Evolutionary conservation across 108 stramenopile genomes (phyloP).

Genomic region (Cyclostephanos invisitatus): DNA sequence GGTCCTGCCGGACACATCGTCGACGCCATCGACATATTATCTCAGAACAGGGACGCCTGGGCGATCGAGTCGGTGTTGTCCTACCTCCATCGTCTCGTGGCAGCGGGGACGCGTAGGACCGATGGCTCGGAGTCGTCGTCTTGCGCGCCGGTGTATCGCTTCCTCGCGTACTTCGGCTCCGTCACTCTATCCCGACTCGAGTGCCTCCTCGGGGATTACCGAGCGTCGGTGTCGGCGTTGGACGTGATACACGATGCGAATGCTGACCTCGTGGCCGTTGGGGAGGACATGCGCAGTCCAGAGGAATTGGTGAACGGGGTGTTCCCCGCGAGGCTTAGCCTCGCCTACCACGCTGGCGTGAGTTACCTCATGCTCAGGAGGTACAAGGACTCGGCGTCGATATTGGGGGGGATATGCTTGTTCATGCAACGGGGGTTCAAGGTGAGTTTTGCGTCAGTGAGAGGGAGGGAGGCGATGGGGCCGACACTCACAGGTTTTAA

Average conservation of each 20-base stretch:
- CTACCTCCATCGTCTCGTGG: slow-evolving; percentile 89
- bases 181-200: slow-evolving; percentile 93
- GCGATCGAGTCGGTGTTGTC: slow-evolving; percentile 89
- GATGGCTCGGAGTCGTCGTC: slow-evolving; percentile 28
- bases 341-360: slow-evolving; percentile 94
- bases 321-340: slow-evolving; percentile 83
- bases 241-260: slow-evolving; percentile 53
- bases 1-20: slow-evolving; percentile 61
- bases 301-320: slow-evolving; percentile 72
- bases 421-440: slow-evolving; percentile 85
- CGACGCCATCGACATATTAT: slow-evolving; percentile 65
- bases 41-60: slow-evolving; percentile 87
- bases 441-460: slow-evolving; percentile 24
- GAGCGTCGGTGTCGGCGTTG: slow-evolving; percentile 75
- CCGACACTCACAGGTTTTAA: no score
- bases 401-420: slow-evolving; percentile 75
- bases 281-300: slow-evolving; percentile 60
- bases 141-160: slow-evolving; percentile 55
- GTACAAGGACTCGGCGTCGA: slow-evolving; percentile 88
- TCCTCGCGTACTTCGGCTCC: slow-evolving; percentile 92
- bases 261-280: slow-evolving; percentile 33
- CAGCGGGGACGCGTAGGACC: slow-evolving; percentile 54
- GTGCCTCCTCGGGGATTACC: slow-evolving; percentile 95
- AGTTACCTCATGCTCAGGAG: slow-evolving; percentile 92
- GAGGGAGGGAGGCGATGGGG: background rate